Evolutionary conservation across 1,284 basidiomycete genomes (phyloP).

Genomic region (Hypsizygus ulmarius): DNA sequence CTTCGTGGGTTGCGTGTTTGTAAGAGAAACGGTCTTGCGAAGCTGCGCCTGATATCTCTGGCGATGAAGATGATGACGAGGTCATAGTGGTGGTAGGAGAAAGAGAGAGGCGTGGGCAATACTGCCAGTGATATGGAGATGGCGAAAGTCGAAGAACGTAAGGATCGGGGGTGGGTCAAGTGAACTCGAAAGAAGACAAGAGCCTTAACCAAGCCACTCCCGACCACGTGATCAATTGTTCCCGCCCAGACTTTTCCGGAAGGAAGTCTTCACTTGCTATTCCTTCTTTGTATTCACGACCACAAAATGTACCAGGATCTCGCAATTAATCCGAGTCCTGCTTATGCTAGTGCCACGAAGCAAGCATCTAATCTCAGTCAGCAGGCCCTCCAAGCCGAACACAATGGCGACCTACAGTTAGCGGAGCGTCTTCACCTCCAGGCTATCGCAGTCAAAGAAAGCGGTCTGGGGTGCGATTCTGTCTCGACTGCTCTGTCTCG

Average conservation of each 20-base stretch:
- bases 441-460: slow-evolving; percentile 6
- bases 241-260: too few species aligned
- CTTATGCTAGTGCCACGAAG: neutral
- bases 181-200: neutral
- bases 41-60: slow-evolving; percentile 58
- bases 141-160: neutral
- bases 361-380: slow-evolving; percentile 1
- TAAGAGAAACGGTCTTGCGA: slow-evolving; percentile 52
- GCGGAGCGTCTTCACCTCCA: slow-evolving; percentile 8
- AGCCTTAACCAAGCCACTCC: neutral
- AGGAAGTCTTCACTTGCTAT: too few species aligned
- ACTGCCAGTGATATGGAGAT: slow-evolving; percentile 13
- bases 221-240: neutral
- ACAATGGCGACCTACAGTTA: slow-evolving; percentile 2
- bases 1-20: slow-evolving; percentile 66
- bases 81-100: slow-evolving; percentile 34
- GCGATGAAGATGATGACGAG: slow-evolving; percentile 66
- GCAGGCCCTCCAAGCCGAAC: slow-evolving; percentile 6
- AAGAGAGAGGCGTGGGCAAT: slow-evolving; percentile 24
- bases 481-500: slow-evolving; percentile 9
- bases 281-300: too few species aligned
- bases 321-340: neutral
- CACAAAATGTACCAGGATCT: neutral
- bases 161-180: slow-evolving; percentile 1
- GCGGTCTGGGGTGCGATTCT: neutral